Evolutionary conservation across 306 rosid genomes (phyloP), one percentile per base, ranked within the genome.

Genomic region (Quercus glauca): DNA sequence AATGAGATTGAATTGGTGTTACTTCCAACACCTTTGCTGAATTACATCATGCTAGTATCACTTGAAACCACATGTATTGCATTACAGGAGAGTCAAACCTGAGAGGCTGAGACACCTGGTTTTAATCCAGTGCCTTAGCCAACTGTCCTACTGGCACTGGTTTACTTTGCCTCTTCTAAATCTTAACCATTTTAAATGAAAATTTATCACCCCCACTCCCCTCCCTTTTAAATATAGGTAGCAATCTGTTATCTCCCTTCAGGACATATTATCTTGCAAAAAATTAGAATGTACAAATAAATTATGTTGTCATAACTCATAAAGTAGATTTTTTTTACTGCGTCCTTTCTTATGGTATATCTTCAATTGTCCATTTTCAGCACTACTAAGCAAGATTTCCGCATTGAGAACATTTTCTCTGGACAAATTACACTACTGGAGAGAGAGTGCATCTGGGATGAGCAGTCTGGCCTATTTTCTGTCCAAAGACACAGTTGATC

Each of bases 391-490:
- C 85, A 95, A 89, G 91, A 95, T 95, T 79, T 84, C 98, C 12
- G 99, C 98, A 79, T 77, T 93, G 86, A 90, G 99, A 87, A 76
- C 99, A 0, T 95, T 95, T 87, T 75, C 94, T 65, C 78, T 91
- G 83, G 99, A 95, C 79, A 95, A 91, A 83, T 84, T 95, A 80
- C 99, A 93, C 77, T 95, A 95, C 73, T 90, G 94, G 98, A 88
- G 99, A 61, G 98, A 95, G 80, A 95, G 98, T 52, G 85, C 97
- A 79, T 89, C 99, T 7, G 97, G 99, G 75, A 95, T 95, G 91
- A 95, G 97, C 77, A 89, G 94, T 80, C 78, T 91, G 76, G 99
- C 98, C 76, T 95, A 91, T 84, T 95, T 93, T 86, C 94, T 95
- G 58, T 79, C 98, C 64, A 95, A 93, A 83, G 99, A 95, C 65